Percentiles rank a stretch among this genome's conserved stretches.
phyloP scores from a whole-genome alignment of 805 yeast genomes.

The Wickerhamiella australiensis region DNA sequence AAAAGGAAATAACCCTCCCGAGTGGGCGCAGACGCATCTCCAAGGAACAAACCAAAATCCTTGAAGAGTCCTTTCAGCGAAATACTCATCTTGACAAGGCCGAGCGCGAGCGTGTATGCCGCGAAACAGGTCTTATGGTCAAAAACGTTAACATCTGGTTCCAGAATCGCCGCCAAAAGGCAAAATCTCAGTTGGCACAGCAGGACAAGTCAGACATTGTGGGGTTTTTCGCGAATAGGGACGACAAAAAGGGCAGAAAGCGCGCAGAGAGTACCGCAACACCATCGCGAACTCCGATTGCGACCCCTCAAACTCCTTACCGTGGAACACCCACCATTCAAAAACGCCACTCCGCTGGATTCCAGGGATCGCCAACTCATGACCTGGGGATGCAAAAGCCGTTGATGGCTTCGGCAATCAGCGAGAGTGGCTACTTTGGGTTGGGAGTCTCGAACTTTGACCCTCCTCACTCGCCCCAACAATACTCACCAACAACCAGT shows the following conservation, averaged over 20 bases:
- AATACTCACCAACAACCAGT: constrained; percentile 1
- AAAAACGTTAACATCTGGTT: constrained; percentile 90
- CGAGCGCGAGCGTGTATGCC: constrained; percentile 55
- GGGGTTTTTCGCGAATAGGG: constrained; percentile 2
- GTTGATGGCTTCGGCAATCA: constrained; percentile 7
- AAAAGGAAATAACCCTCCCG: background rate
- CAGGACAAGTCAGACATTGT: constrained; percentile 12
- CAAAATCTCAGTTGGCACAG: constrained; percentile 32
- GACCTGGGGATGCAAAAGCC: constrained; percentile 8
- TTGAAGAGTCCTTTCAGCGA: constrained; percentile 56
- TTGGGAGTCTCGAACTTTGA: constrained; percentile 2
- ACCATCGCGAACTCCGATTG: background rate
- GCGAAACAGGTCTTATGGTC: constrained; percentile 63
- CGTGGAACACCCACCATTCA: background rate
- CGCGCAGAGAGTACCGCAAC: background rate
- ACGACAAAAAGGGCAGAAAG: background rate
- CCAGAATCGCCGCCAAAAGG: constrained; percentile 67
- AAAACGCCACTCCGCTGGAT: constrained; percentile 7
- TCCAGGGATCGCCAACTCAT: constrained; percentile 3
- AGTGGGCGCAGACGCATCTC: constrained; percentile 23
- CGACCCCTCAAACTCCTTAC: constrained; percentile 4
- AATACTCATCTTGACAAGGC: constrained; percentile 69
- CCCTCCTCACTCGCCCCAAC: constrained; percentile 1
- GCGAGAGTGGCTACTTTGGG: constrained; percentile 5
- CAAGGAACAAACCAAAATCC: constrained; percentile 34